Conservation (phyloP, 2,329 filamentous ascomycete genomes). For the Falciphora oryzae region DNA sequence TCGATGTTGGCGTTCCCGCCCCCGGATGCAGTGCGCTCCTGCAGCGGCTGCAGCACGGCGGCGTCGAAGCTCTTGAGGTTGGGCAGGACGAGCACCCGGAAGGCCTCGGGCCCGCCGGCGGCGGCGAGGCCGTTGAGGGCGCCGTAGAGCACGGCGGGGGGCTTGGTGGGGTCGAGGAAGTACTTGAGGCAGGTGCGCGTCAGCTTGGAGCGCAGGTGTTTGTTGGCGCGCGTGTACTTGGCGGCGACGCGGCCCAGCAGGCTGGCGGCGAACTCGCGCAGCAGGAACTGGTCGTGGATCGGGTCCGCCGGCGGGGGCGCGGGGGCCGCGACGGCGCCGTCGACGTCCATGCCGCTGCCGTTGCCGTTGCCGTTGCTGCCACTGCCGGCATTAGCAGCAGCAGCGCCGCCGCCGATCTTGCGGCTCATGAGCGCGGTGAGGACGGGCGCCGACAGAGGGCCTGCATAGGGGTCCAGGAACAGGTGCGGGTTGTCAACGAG, state of each 20-base stretch:
- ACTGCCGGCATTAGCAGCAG: neutral
- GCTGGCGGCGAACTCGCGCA: slow-evolving; percentile 79
- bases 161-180: slow-evolving; percentile 80
- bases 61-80: slow-evolving; percentile 50
- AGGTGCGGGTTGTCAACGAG: slow-evolving; percentile 79
- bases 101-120: slow-evolving; percentile 62
- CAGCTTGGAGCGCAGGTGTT: slow-evolving; percentile 78
- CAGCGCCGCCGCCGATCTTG: slow-evolving; percentile 53
- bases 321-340: neutral
- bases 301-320: slow-evolving; percentile 32
- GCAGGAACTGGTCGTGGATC: slow-evolving; percentile 62
- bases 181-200: slow-evolving; percentile 90
- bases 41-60: slow-evolving; percentile 47
- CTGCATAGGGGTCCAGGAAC: slow-evolving; percentile 60
- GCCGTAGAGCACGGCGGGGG: slow-evolving; percentile 81
- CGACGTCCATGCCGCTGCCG: slow-evolving; percentile 31
- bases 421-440: slow-evolving; percentile 87
- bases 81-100: slow-evolving; percentile 50
- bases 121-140: slow-evolving; percentile 74
- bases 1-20: slow-evolving; percentile 29
- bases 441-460: slow-evolving; percentile 72
- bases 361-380: slow-evolving; percentile 45
- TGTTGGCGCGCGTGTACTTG: slow-evolving; percentile 76
- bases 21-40: slow-evolving; percentile 38
- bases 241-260: slow-evolving; percentile 72